Percentiles rank a stretch among this genome's conserved stretches.
Evolutionary conservation across 1,139 yeast species (phyloP).

Genomic region (Williopsis jadinii): DNA sequence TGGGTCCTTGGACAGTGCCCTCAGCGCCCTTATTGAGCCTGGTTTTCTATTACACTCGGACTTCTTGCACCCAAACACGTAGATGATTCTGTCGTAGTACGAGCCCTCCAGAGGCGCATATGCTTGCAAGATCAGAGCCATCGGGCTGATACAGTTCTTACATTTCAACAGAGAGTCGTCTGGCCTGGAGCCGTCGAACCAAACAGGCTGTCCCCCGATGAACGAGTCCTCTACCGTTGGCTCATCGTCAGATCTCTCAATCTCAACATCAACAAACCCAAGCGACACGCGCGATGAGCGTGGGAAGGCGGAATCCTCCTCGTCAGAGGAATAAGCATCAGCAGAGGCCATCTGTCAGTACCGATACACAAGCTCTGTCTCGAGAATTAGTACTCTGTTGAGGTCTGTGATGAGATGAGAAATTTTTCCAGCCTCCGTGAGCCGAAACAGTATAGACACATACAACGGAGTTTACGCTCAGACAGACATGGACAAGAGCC

Average conservation of each 20-base stretch:
- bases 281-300: conserved; percentile 32
- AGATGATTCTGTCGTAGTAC: conserved; percentile 74
- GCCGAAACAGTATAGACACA: too few relatives aligned
- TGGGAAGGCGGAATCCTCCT: conserved; percentile 22
- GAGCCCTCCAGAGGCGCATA: conserved; percentile 68
- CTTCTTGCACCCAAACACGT: conserved; percentile 68
- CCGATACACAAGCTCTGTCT: background rate
- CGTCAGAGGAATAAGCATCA: conserved; percentile 22
- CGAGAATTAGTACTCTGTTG: too few relatives aligned
- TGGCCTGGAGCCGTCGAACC: conserved; percentile 55
- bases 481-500: too few relatives aligned
- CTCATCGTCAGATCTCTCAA: conserved; percentile 25
- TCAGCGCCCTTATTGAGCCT: conserved; percentile 65
- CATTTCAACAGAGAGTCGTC: conserved; percentile 47
- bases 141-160: conserved; percentile 49
- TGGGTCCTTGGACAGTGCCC: conserved; percentile 66
- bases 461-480: too few relatives aligned
- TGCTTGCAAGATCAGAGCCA: conserved; percentile 73
- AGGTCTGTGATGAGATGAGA: too few relatives aligned
- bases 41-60: conserved; percentile 56
- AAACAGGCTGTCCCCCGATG: conserved; percentile 68
- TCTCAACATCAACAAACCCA: conserved; percentile 55
- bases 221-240: conserved; percentile 68
- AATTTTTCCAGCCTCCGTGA: too few relatives aligned
- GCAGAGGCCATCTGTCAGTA: background rate